Evolutionary conservation across 768 basidiomycete genomes (phyloP), one percentile per base, ranked within the genome.

Genomic region (Macrolepiota albuminosa): DNA sequence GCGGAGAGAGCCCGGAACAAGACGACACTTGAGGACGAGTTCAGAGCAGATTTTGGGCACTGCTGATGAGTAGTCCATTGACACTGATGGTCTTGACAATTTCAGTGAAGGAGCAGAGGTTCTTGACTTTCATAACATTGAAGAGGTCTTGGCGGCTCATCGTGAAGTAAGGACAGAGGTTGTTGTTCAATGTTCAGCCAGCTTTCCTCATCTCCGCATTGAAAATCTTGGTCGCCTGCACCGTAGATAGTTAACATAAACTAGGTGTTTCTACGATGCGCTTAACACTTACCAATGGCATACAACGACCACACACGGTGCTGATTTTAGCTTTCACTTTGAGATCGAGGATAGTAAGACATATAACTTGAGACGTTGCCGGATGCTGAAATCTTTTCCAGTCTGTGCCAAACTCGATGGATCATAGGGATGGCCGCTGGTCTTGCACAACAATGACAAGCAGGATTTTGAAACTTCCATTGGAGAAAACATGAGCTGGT

Each of bases 391-490:
- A 1, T 69, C 48, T 13, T 63, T 43, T 8, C 71, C 76, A 0
- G 88, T 84, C 0, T 74, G 58, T 0, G 61, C 72, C 1, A 86
- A 78, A 1, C 68, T 70, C 24, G 76, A 74, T 1, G 88, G 79
- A 59, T 90, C 78, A 68, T 91, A 93, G 3, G 78, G 69, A 9
- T 74, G 75, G 18, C 81, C 81, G 37, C 68, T 69, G 0, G 79
- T 76, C 16, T 74, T 69, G 64, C 89, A 91, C 0, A 76, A 64
- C 0, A 80, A 72, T 0, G 85, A 78, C 2, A 80, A 75, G 62
- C 91, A 93, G 3, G 83, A 80, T 11, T 78, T 79, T 1, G 88
- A 87, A 0, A 87, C 86, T 93, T 74, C 91, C 91, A 93, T 89
- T 91, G 34, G 2, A 18, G 2, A 21, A 16, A 36, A 24, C 3